Conservation (phyloP, 2,329 filamentous ascomycete genomes). For the Fusarium sp. region DNA sequence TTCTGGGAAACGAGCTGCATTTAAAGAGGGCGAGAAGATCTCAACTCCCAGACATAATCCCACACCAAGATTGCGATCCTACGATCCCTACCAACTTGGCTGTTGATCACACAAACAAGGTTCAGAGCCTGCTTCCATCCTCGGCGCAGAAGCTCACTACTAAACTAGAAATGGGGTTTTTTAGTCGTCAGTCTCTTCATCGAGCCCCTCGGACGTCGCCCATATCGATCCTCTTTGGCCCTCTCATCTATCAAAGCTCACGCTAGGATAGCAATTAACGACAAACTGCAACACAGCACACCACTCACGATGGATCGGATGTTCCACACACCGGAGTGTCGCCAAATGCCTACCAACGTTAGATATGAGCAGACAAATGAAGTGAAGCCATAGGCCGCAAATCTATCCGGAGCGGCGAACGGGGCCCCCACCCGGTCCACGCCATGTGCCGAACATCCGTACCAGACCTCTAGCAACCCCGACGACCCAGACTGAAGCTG, state of each 20-base stretch:
- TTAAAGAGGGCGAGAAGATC: conserved; percentile 23
- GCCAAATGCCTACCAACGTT: conserved; percentile 16
- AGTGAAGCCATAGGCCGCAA: conserved; percentile 10
- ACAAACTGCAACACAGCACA: conserved; percentile 19
- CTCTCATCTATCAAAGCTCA: conserved; percentile 16
- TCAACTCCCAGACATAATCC: conserved; percentile 16
- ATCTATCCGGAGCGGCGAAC: conserved; percentile 35
- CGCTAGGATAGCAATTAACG: conserved; percentile 13
- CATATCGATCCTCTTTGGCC: conserved; percentile 23
- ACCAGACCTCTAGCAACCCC: conserved; percentile 27
- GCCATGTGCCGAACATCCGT: conserved; percentile 44
- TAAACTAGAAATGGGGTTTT: conserved; percentile 4
- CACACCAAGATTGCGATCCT: conserved; percentile 7
- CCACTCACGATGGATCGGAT: conserved; percentile 5
- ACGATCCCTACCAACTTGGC: conserved; percentile 20
- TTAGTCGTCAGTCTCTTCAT: conserved; percentile 12
- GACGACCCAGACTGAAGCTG: conserved; percentile 33
- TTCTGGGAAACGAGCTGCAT: conserved; percentile 14
- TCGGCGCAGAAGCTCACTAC: background rate
- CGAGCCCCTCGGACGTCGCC: conserved; percentile 20
- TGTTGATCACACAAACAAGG: conserved; percentile 19
- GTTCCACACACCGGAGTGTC: conserved; percentile 20
- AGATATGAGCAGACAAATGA: conserved; percentile 9
- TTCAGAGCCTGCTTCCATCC: conserved; percentile 13
- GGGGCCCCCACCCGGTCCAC: conserved; percentile 28